Base-by-base conservation (phyloP, 495 filamentous ascomycete species). In the Xylaria venustula region DNA sequence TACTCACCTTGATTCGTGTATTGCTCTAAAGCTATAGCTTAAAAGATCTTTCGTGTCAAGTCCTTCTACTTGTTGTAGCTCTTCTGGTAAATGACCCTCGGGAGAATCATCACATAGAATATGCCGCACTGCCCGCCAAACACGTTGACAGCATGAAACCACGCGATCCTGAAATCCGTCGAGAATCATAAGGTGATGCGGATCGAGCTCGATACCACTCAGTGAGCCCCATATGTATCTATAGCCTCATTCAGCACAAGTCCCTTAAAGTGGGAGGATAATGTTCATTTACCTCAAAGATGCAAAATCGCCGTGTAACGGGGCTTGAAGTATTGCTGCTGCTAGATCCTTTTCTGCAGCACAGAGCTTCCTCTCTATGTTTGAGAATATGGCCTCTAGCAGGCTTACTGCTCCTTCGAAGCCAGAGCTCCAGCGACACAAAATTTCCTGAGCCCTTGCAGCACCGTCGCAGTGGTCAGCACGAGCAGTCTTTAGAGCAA, bases 21-120 rank as follows among this genome's bases (percentile, higher is more conserved):
- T 78, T 0, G 90, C 91, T 65, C 94, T 84, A 84, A 96, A 98
- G 44, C 89, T 93, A 68, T 96, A 98, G 30, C 92, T 96, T 46
- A 98, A 77, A 32, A 92, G 79, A 67, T 93, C 90, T 67, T 97
- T 96, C 0, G 92, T 93, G 47, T 87, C 83, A 0, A 86, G 71
- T 2, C 88, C 87, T 22, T 88, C 81, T n/a, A 78, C 75, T 9
- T 83, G 83, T 54, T 93, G 88, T 17, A 87, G 66, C 7, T 90
- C 86, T 62, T 90, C 84, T 1, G 90, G 89, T 1, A 90, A 77
- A 71, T 93, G 85, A 2, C 94, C 93, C 71, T 97, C 93, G 0
- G 94, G 94, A 11, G 93, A 93, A 66, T 96, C 93, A 62, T 91
- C 85, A 65, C 94, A 98, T 2, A 98, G 81, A 12, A 93, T 81